A percentile compares a stretch with the other conserved stretches of the same genome.
These are phyloP conservation scores for Penicillium polonicum DNA, from an alignment of 2,329 filamentous ascomycete genomes.

Conservation along the genomic window DNA sequence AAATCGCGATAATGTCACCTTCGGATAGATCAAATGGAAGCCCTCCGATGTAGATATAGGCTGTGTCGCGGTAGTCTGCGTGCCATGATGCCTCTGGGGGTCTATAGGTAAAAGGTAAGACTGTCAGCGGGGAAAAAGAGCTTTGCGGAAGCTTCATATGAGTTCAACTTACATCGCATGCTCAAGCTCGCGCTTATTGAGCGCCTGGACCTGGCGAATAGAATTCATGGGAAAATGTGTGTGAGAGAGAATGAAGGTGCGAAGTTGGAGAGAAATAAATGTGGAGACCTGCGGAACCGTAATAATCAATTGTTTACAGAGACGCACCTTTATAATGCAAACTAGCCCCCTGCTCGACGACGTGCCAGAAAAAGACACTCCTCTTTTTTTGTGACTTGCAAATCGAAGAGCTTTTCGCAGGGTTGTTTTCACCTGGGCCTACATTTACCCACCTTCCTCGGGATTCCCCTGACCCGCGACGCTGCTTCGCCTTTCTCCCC, in stretches of 20 bases:
- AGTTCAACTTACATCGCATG: slow-evolving; percentile 67
- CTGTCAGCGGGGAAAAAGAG: slow-evolving; percentile 6
- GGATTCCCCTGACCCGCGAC: slow-evolving; percentile 34
- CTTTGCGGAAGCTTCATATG: slow-evolving; percentile 6
- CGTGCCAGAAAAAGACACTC: slow-evolving; percentile 5
- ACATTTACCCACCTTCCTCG: slow-evolving; percentile 11
- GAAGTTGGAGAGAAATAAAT: slow-evolving; percentile 16
- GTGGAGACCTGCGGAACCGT: slow-evolving; percentile 28
- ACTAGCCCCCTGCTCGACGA: slow-evolving; percentile 18
- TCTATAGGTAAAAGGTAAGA: slow-evolving; percentile 45
- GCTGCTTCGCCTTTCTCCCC: slow-evolving; percentile 19
- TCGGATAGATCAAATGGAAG: slow-evolving; percentile 90
- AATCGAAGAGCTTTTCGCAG: neutral
- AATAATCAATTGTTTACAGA: slow-evolving; percentile 27
- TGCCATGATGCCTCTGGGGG: slow-evolving; percentile 91
- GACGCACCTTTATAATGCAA: slow-evolving; percentile 12
- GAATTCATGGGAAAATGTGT: slow-evolving; percentile 70
- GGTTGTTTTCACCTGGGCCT: neutral
- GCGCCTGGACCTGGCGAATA: slow-evolving; percentile 84
- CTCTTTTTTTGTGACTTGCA: neutral
- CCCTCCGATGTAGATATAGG: slow-evolving; percentile 93
- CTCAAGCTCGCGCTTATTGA: slow-evolving; percentile 94
- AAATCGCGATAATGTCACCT: slow-evolving; percentile 93
- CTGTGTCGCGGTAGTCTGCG: slow-evolving; percentile 94
- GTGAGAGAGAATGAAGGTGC: slow-evolving; percentile 5